These are phyloP conservation scores for Bruguiera gymnorhiza DNA, from an alignment of 345 rosid species.

Conservation along the genomic window DNA sequence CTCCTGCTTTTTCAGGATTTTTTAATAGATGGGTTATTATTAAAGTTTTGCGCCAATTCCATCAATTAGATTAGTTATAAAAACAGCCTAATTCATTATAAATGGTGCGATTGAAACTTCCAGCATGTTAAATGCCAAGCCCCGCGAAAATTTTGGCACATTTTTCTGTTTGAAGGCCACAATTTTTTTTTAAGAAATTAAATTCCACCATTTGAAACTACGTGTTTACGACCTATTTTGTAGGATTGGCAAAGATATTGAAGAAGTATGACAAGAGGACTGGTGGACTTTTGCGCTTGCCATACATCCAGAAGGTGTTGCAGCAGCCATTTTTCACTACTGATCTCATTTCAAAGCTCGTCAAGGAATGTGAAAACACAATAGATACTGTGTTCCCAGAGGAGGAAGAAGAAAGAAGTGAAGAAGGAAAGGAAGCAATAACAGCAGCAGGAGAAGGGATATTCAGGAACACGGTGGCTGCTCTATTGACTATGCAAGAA, in stretches of 20 bases:
- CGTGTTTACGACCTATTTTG: background rate
- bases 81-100: too few relatives aligned
- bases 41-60: too few relatives aligned
- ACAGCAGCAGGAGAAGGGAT: conserved; percentile 52
- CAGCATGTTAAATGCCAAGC: too few relatives aligned
- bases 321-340: conserved; percentile 75
- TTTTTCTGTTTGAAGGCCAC: too few relatives aligned
- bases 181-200: too few relatives aligned
- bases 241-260: conserved; percentile 77
- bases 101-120: too few relatives aligned
- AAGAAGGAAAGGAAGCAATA: conserved; percentile 24
- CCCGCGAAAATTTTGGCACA: too few relatives aligned
- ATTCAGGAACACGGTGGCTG: conserved; percentile 71
- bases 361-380: conserved; percentile 66
- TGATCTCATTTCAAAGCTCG: conserved; percentile 67
- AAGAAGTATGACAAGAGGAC: conserved; percentile 90
- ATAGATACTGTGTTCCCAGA: conserved; percentile 55
- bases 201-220: too few relatives aligned
- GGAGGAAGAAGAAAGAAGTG: conserved; percentile 20
- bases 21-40: too few relatives aligned
- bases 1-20: too few relatives aligned
- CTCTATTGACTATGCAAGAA: conserved; percentile 68
- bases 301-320: conserved; percentile 66
- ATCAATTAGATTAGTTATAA: too few relatives aligned
- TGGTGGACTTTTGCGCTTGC: conserved; percentile 49